Evolutionary conservation across 2,329 filamentous ascomycete genomes (phyloP), one percentile per base, ranked within the genome.

Genomic region (Xylariaceae sp.): DNA sequence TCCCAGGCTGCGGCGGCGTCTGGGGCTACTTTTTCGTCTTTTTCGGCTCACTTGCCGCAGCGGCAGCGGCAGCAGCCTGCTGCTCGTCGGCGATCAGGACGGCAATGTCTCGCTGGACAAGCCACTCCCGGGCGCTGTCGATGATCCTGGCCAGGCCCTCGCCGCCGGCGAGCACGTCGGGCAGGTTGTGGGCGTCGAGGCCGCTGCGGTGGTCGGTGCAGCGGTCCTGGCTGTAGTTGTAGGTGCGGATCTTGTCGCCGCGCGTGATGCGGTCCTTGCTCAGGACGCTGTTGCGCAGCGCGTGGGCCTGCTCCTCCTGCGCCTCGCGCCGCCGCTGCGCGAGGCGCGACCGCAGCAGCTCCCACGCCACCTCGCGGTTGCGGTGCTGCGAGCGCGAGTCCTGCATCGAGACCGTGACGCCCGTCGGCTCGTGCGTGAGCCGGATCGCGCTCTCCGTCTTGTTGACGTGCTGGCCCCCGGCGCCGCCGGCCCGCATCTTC

Each of bases 401-500:
- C 59, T 98, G 92, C 72, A 96, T 94, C 10, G 80, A 81, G 11
- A 96, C 89, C 2, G 85, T 77, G 1, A 80, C 92, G 28, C 83
- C 84, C 1, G 88, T 94, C 2, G 92, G 92, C 5, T 83, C 61
- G 64, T 98, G 92, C 2, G 89, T 96, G 50, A 98, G 70, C 8
- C 92, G 81, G 40, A 98, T 85, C 3, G 92, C 92, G 19, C 87
- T 94, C 64, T 98, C 92, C 0, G 92, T 98, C 58, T 90, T 95
- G 64, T 98, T 98, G 55, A 98, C 92, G 61, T 98, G 92, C 64
- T 98, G 92, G 1, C 92, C 92, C 19, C 92, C 92, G 0, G 92
- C 90, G 39, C 92, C 92, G 29, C 86, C 70, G 0, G 92, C 88
- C 12, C 89, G 75, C 89, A 96, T 94, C 40, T 88, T 86, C 55